These are phyloP conservation scores for Aspergillus fijiensis DNA, from an alignment of 2,329 filamentous ascomycete genomes.

Conservation along the genomic window DNA sequence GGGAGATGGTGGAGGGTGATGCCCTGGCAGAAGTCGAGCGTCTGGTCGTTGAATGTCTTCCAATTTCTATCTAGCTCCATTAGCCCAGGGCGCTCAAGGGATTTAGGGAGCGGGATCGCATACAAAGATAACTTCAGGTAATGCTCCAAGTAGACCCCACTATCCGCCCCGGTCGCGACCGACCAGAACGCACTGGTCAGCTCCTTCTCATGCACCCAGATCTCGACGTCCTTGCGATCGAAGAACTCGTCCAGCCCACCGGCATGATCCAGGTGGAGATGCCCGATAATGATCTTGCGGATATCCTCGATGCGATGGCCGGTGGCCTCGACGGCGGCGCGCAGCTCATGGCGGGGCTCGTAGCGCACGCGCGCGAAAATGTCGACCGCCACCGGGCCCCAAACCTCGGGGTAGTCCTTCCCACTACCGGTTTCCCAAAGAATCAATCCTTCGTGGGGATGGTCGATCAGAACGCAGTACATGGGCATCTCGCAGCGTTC, in stretches of 20 bases:
- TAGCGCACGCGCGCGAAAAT: slow-evolving; percentile 14
- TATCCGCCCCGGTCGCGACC: slow-evolving; percentile 15
- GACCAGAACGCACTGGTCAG: slow-evolving; percentile 12
- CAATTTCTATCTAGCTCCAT: slow-evolving; percentile 2
- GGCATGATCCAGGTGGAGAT: slow-evolving; percentile 15
- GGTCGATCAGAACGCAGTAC: slow-evolving; percentile 16
- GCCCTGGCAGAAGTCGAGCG: slow-evolving; percentile 15
- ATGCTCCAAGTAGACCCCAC: slow-evolving; percentile 12
- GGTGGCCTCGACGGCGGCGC: slow-evolving; percentile 12
- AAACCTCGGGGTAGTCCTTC: slow-evolving; percentile 12
- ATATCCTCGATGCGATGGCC: slow-evolving; percentile 12
- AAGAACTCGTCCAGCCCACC: slow-evolving; percentile 13
- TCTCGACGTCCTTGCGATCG: slow-evolving; percentile 9
- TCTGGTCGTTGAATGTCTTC: slow-evolving; percentile 15
- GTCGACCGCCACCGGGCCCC: slow-evolving; percentile 9
- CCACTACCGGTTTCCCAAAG: slow-evolving; percentile 16
- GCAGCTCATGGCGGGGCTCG: slow-evolving; percentile 12
- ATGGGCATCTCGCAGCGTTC: slow-evolving; percentile 14
- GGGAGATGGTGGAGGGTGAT: slow-evolving; percentile 15
- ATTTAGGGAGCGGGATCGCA: neutral
- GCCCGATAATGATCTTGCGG: slow-evolving; percentile 15
- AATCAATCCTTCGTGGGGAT: slow-evolving; percentile 14
- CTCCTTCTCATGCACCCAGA: slow-evolving; percentile 18
- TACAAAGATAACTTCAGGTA: slow-evolving; percentile 14
- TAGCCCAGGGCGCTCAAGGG: too few relatives aligned